Evolutionary conservation across 306 rosid genomes (phyloP), one percentile per base, ranked within the genome.

Genomic region (Sicyos baderoa): DNA sequence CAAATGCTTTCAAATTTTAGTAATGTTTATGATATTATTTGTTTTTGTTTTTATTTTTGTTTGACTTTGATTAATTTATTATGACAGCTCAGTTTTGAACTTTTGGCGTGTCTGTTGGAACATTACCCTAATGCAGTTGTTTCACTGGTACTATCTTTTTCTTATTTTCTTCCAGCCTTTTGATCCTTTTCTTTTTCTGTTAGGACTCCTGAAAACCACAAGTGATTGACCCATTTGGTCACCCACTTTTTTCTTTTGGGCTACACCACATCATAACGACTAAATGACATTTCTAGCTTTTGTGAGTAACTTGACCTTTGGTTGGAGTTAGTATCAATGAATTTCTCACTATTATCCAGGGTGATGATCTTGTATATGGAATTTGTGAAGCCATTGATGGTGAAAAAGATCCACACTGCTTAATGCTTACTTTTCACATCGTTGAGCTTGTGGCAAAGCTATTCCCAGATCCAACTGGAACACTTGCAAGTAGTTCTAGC

Each of bases 321-420:
- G 27, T 23, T 44, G 44, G 14, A 15, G n/a, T 52, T 51, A 68
- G 72, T 25, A 27, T 57, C 47, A 68, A 70, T 76, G 9, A 64
- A 5, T 73, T 76, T 54, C 78, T 56, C 65, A 71, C 71, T 82
- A 71, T 82, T 70, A 49, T 83, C 71, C 73, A 93, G 96, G 99
- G 84, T 74, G 99, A 86, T 62, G 81, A 60, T 51, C 89, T 90
- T 79, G 67, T 89, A 37, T 83, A 72, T 82, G 91, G 87, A 73
- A 81, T 86, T 81, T 93, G 91, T 81, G 97, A 81, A 88, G 91
- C 95, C 56, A 59, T 90, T 62, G 99, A 93, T 74, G 75, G 84
- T 70, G 99, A 93, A 77, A 93, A 81, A 81, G 98, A 93, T 86
- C 99, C 96, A 57, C 90, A 84, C 65, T 93, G 99, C 82, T 80